Evolutionary conservation across 371 early-diverging fungal species (phyloP).

Genomic region (Mortierella sp.): DNA sequence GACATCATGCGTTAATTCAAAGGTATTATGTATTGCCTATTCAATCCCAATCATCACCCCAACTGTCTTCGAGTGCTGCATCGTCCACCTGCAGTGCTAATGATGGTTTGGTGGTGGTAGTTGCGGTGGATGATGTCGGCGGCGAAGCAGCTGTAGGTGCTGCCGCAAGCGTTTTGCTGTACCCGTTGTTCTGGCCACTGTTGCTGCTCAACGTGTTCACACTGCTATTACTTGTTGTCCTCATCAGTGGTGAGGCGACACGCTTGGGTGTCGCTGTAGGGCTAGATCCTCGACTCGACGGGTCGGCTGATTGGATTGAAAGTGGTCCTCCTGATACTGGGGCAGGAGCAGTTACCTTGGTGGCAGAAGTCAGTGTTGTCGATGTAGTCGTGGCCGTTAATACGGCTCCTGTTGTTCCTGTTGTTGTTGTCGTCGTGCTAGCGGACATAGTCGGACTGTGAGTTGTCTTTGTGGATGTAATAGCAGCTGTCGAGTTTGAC

Average conservation of each 20-base stretch:
- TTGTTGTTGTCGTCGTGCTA: not conserved
- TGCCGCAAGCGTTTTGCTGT: not conserved
- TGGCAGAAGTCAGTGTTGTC: too few relatives aligned
- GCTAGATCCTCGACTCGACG: conserved; percentile 22
- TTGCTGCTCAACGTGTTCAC: not conserved
- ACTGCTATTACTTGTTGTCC: conserved; percentile 5
- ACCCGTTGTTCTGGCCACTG: not conserved
- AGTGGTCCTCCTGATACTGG: not conserved
- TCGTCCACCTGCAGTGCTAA: conserved; percentile 32
- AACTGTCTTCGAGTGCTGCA: conserved; percentile 34
- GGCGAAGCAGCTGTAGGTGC: not conserved
- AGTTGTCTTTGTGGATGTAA: conserved; percentile 10
- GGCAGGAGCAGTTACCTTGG: too few relatives aligned
- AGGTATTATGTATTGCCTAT: not conserved
- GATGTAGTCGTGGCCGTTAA: conserved; percentile 1
- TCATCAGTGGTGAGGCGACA: conserved; percentile 31
- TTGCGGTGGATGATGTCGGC: not conserved
- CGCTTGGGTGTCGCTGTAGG: conserved; percentile 27
- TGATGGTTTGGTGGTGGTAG: conserved; percentile 8
- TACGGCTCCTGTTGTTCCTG: conserved; percentile 1
- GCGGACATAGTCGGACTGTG: conserved; percentile 2
- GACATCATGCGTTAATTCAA: not conserved
- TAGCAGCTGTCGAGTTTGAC: conserved; percentile 11
- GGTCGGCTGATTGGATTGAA: not conserved
- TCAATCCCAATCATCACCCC: conserved; percentile 51